Evolutionary conservation across 2,329 filamentous ascomycete genomes (phyloP).

Genomic region (Botrytis fabae): DNA sequence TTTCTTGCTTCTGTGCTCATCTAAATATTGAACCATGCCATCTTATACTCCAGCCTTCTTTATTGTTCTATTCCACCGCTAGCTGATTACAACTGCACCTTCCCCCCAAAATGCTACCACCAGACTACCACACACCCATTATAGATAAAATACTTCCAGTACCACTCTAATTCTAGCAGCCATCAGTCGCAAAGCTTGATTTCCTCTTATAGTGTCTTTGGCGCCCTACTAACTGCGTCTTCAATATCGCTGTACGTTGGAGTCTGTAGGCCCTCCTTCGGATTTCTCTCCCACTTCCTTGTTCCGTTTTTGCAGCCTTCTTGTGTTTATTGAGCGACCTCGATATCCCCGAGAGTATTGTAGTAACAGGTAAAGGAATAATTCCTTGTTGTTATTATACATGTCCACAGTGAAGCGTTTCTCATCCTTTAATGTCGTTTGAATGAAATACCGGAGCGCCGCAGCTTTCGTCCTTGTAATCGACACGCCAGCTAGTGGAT

Average conservation of each 20-base stretch:
- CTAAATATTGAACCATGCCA: background rate
- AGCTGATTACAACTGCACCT: background rate
- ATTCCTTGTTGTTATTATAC: background rate
- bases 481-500: too few relatives aligned
- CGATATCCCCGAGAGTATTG: accelerated
- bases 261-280: accelerated
- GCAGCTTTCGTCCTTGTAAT: background rate
- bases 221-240: background rate
- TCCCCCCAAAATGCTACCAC: background rate
- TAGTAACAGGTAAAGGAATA: background rate
- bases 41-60: background rate
- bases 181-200: background rate
- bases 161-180: background rate
- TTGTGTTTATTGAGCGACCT: background rate
- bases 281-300: background rate
- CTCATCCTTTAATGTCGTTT: background rate
- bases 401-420: background rate
- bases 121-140: background rate
- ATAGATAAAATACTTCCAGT: background rate
- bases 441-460: background rate
- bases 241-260: background rate
- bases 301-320: background rate
- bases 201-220: background rate
- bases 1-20: background rate
- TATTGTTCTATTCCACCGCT: background rate